Evolutionary conservation across 2,329 filamentous ascomycete species (phyloP), one percentile per base, ranked within the genome.

Genomic region (Thermoascus crustaceus): DNA sequence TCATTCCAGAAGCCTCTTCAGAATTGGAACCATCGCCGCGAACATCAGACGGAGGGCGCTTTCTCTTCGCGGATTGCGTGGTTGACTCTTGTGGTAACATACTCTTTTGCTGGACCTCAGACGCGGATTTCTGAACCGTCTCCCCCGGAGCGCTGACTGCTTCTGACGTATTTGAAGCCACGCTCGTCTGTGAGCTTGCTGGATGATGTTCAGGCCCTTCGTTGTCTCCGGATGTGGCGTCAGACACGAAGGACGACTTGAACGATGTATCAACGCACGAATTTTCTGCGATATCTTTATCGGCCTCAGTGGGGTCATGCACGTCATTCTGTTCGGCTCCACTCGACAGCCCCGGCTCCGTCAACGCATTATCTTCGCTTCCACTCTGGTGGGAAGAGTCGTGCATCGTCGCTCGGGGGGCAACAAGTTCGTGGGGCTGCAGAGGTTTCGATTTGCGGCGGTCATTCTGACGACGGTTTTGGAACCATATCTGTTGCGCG

Each of bases 401-500:
- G 21, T 48, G 36, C 34, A 42, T 47, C 35, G 41, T 46, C 30
- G 53, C 54, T 26, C 50, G 52, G 18, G 55, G 63, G 6, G 57
- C 56, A 14, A 65, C 77, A 36, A 89, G 73, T 57, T 91, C 85
- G 58, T 87, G 79, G 7, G 81, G 76, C 18, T 85, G 76, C 23
- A 94, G 72, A 30, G 88, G 87, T 48, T 85, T 82, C 37, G 85
- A 86, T 67, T 89, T 93, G 47, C 89, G 78, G 50, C 89, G 77
- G 58, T 93, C 85, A 61, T 93, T 94, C 61, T 96, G 89, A 46
- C 89, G 76, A 54, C 87, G 78, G 55, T 95, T 95, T 55, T 95
- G 89, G 64, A 95, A 95, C 89, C 89, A 96, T 50, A 95, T 94
- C 89, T 95, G 42, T 29, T 29, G n/a, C n/a, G n/a, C 36, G 22